A percentile compares a stretch with the other conserved stretches of the same genome.
Conservation (phyloP, 2,329 filamentous ascomycete species). For the Colletotrichum godetiae region DNA sequence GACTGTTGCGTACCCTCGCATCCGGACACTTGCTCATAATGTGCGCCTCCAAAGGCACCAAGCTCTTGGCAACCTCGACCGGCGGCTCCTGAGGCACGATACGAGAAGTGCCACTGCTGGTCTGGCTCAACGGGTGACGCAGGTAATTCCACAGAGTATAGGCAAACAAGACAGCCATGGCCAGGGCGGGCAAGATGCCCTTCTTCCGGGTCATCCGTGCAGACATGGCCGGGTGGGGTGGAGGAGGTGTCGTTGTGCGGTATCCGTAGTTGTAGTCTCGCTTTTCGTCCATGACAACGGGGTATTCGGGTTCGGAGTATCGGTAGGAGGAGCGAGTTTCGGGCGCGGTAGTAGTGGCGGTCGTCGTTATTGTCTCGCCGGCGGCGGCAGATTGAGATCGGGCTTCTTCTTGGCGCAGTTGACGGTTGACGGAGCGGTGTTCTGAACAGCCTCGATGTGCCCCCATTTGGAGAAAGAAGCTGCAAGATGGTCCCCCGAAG, state of each 20-base stretch:
- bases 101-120: background rate
- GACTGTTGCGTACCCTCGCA: slow-evolving; percentile 65
- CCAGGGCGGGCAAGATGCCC: slow-evolving; percentile 4
- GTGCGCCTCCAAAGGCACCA: slow-evolving; percentile 88
- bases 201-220: slow-evolving; percentile 18
- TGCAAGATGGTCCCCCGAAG: background rate
- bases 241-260: background rate
- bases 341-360: background rate
- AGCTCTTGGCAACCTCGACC: slow-evolving; percentile 34
- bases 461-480: slow-evolving; percentile 11
- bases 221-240: slow-evolving; percentile 13
- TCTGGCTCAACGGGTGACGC: background rate
- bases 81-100: slow-evolving; percentile 17
- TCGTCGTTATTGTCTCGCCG: background rate
- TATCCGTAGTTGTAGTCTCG: slow-evolving; percentile 1
- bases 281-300: slow-evolving; percentile 36
- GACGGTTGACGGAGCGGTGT: slow-evolving; percentile 10
- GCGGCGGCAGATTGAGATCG: background rate
- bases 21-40: slow-evolving; percentile 99
- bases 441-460: slow-evolving; percentile 14
- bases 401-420: background rate
- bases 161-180: slow-evolving; percentile 15
- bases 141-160: slow-evolving; percentile 27
- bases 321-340: background rate
- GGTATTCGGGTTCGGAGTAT: slow-evolving; percentile 3